These are phyloP conservation scores for Pichia cephalocereana DNA, from an alignment of 805 yeast genomes.

Conservation along the genomic window DNA sequence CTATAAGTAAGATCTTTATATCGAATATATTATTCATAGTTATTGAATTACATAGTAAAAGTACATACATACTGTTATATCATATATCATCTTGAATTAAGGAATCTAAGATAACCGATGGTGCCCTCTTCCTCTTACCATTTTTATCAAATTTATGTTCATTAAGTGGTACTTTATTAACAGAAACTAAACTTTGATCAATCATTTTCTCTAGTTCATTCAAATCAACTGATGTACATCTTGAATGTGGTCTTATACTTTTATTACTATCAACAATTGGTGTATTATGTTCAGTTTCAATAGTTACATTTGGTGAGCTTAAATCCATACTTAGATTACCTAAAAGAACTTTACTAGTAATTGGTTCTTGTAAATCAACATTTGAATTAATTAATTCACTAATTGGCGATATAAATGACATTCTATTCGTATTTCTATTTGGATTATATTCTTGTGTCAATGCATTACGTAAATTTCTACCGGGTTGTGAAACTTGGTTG, in stretches of 20 bases:
- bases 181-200: constrained; percentile 3
- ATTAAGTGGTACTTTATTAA: not conserved
- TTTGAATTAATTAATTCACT: constrained; percentile 13
- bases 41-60: too few species aligned
- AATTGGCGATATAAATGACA: constrained; percentile 22
- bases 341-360: too few species aligned
- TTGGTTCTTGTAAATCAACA: not conserved
- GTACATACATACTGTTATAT: too few species aligned
- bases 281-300: too few species aligned
- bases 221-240: constrained; percentile 7
- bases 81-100: constrained; percentile 17
- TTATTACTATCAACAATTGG: too few species aligned
- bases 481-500: constrained; percentile 12
- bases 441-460: constrained; percentile 7
- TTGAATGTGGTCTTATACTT: not conserved
- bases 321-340: too few species aligned
- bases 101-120: constrained; percentile 32
- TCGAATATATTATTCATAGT: too few species aligned
- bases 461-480: constrained; percentile 14
- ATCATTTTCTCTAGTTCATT: constrained; percentile 10
- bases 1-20: not conserved
- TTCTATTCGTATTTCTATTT: constrained; percentile 12
- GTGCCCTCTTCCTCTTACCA: constrained; percentile 24
- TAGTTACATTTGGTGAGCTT: too few species aligned
- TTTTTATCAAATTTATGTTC: not conserved